A percentile compares a stretch with the other conserved stretches of the same genome.
Conservation (phyloP, 2,329 filamentous ascomycete species). For the Fonsecaea multimorphosa region DNA sequence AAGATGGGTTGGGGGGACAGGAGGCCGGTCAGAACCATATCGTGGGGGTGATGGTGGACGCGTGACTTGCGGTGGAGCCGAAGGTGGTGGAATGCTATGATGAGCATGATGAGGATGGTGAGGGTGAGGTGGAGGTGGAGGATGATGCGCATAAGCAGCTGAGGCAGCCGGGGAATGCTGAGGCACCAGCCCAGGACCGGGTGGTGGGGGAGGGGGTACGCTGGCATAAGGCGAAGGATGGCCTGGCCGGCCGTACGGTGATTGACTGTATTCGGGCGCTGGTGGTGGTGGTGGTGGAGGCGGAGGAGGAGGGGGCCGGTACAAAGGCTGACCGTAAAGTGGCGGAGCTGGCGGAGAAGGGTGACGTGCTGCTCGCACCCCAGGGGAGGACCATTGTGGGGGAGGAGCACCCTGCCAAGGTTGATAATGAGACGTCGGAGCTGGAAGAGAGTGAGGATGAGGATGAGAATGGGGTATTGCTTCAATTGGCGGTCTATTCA, state of each 20-base stretch:
- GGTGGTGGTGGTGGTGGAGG: constrained; percentile 10
- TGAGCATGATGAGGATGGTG: constrained; percentile 22
- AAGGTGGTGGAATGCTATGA: constrained; percentile 14
- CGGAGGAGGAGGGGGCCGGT: constrained; percentile 24
- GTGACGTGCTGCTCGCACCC: constrained; percentile 58
- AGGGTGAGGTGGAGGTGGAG: constrained; percentile 14
- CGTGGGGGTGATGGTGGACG: constrained; percentile 32
- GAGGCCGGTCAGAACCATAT: constrained; percentile 25
- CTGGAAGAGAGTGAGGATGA: constrained; percentile 23
- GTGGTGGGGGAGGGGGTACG: constrained; percentile 28
- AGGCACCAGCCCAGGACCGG: constrained; percentile 28
- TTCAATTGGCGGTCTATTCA: constrained; percentile 24
- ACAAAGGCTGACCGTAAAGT: constrained; percentile 42
- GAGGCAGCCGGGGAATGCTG: constrained; percentile 33
- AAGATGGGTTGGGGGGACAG: constrained; percentile 28
- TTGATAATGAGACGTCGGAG: constrained; percentile 30
- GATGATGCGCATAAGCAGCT: constrained; percentile 28
- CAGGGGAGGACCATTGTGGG: constrained; percentile 43
- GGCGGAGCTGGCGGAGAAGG: constrained; percentile 42
- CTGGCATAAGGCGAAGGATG: constrained; percentile 20
- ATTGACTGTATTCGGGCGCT: constrained; percentile 22
- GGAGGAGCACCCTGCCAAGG: constrained; percentile 38
- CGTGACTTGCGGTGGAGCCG: constrained; percentile 12
- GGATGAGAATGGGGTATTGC: constrained; percentile 27
- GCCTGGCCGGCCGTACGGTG: constrained; percentile 32